A percentile compares a stretch with the other conserved stretches of the same genome.
Evolutionary conservation across 1,139 yeast genomes (phyloP).

Genomic region (Taiozyma onychis): DNA sequence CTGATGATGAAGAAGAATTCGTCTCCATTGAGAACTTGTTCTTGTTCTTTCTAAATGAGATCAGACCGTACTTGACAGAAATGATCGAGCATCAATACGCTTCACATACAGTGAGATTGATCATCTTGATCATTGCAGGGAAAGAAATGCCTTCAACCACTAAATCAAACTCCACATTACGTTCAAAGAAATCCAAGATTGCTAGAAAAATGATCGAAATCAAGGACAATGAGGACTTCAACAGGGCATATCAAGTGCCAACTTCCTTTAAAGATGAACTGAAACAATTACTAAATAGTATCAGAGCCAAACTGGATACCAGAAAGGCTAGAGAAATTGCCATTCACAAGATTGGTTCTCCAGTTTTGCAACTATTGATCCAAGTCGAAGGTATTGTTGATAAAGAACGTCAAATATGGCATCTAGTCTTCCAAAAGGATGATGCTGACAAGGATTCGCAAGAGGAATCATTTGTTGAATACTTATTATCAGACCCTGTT

Average conservation of each 20-base stretch:
- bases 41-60: constrained; percentile 58
- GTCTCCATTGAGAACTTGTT: constrained; percentile 61
- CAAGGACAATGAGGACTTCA: constrained; percentile 66
- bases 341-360: constrained; percentile 78
- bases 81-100: constrained; percentile 78
- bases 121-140: constrained; percentile 70
- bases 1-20: constrained; percentile 31
- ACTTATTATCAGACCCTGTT: constrained; percentile 76
- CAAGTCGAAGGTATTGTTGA: constrained; percentile 81
- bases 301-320: constrained; percentile 32
- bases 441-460: constrained; percentile 47
- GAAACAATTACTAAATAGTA: constrained; percentile 36
- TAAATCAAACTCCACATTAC: constrained; percentile 63
- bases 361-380: constrained; percentile 74
- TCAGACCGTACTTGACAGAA: constrained; percentile 49
- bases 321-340: constrained; percentile 62
- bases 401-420: constrained; percentile 65
- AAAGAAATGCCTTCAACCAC: constrained; percentile 76
- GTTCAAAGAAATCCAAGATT: constrained; percentile 83
- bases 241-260: constrained; percentile 68
- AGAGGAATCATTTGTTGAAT: constrained; percentile 81
- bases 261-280: constrained; percentile 61
- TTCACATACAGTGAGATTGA: constrained; percentile 76
- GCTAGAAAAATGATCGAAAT: constrained; percentile 93
- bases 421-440: constrained; percentile 34